Evolutionary conservation across 202 grass and related monocot genomes (phyloP).

Genomic region (Digitaria exilis): DNA sequence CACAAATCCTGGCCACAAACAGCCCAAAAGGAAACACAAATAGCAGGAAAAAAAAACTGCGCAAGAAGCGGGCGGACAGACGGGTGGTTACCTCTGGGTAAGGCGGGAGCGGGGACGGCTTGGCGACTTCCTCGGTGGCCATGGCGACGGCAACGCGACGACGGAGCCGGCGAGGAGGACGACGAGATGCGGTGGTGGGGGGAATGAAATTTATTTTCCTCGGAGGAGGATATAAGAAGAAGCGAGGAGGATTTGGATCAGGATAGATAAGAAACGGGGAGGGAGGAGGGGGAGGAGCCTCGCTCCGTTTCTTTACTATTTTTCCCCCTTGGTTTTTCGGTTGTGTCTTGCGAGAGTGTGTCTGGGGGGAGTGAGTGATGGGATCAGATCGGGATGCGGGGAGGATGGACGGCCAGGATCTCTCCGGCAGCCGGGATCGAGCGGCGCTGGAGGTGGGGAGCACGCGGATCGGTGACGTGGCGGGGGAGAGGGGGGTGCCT

Average conservation of each 20-base stretch:
- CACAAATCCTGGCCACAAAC: not conserved
- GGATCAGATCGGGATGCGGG: slow-evolving; percentile 13
- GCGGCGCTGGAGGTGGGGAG: not conserved
- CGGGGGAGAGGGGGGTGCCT: not conserved
- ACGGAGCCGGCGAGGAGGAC: not conserved
- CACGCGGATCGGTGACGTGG: slow-evolving; percentile 62
- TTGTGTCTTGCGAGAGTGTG: slow-evolving; percentile 9
- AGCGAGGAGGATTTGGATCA: slow-evolving; percentile 48
- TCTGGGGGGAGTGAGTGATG: not conserved
- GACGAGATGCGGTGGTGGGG: slow-evolving; percentile 10
- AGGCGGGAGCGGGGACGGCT: slow-evolving; percentile 55
- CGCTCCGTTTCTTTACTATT: slow-evolving; percentile 38
- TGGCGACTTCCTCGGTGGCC: slow-evolving; percentile 62
- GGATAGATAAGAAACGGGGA: slow-evolving; percentile 55
- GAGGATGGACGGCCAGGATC: slow-evolving; percentile 26
- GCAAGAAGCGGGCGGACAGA: not conserved
- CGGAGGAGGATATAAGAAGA: slow-evolving; percentile 43
- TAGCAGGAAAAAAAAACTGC: not conserved
- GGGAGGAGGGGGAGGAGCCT: slow-evolving; percentile 3
- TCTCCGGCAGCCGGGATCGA: not conserved
- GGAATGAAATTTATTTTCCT: slow-evolving; percentile 16
- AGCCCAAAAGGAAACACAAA: not conserved
- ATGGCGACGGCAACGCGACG: slow-evolving; percentile 34
- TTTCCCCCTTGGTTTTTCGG: slow-evolving; percentile 6
- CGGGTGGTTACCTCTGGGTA: slow-evolving; percentile 67